These are phyloP conservation scores for Tephrocybe sp. DNA, from an alignment of 768 basidiomycete species.

Conservation along the genomic window DNA sequence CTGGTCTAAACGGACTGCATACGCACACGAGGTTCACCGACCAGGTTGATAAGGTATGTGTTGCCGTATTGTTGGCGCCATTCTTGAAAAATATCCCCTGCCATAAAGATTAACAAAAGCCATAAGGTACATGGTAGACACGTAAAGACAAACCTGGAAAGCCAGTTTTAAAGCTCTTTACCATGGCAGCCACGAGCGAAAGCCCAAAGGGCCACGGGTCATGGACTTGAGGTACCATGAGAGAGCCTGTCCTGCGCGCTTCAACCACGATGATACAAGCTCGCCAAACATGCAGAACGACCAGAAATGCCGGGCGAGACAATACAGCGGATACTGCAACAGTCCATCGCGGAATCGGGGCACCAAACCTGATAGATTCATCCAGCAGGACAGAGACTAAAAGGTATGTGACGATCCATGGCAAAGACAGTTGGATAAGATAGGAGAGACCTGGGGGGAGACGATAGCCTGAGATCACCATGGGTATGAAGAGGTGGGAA, in stretches of 20 bases:
- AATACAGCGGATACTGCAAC: slow-evolving; percentile 3
- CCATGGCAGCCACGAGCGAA: slow-evolving; percentile 22
- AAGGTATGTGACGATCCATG: slow-evolving; percentile 1
- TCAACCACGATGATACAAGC: neutral
- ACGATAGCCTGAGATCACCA: too few relatives aligned
- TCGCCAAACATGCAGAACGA: slow-evolving; percentile 2
- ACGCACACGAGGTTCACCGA: slow-evolving; percentile 29
- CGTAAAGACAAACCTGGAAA: slow-evolving; percentile 21
- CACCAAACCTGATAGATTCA: neutral
- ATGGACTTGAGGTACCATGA: slow-evolving; percentile 28
- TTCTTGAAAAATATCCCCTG: slow-evolving; percentile 27
- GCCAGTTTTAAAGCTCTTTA: slow-evolving; percentile 24
- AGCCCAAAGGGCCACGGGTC: slow-evolving; percentile 35
- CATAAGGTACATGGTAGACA: neutral
- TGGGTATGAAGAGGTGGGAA: too few relatives aligned
- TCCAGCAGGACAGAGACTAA: slow-evolving; percentile 2
- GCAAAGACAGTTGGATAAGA: slow-evolving; percentile 1
- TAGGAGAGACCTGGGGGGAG: slow-evolving; percentile 12
- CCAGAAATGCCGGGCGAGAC: slow-evolving; percentile 4
- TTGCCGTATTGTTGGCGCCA: slow-evolving; percentile 22
- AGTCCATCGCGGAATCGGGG: slow-evolving; percentile 2
- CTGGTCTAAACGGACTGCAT: too few relatives aligned
- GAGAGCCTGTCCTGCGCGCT: slow-evolving; percentile 21
- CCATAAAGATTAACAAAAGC: neutral
- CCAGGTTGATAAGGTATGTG: slow-evolving; percentile 22